Conservation (phyloP, 1,139 yeast genomes). For the Blastobotrys aristatus region DNA sequence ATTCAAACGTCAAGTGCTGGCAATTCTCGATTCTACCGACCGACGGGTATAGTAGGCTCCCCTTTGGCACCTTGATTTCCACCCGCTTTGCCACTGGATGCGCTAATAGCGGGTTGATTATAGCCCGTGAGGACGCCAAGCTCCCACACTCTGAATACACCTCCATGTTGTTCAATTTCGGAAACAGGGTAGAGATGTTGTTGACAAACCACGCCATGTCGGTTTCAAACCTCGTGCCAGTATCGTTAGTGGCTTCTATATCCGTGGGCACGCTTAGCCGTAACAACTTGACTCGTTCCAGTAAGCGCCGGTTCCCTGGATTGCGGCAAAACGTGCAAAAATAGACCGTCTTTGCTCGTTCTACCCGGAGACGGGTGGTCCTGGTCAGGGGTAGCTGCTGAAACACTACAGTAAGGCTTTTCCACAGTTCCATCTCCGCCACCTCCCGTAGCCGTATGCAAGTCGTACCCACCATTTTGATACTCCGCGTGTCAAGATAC, state of each 20-base stretch:
- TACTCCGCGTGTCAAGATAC: conserved; percentile 8
- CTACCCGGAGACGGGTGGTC: conserved; percentile 7
- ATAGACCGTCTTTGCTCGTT: conserved; percentile 1
- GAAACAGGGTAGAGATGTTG: not conserved
- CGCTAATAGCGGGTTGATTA: conserved; percentile 1
- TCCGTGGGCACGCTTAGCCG: conserved; percentile 6
- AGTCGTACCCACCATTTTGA: conserved; percentile 5
- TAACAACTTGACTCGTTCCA: not conserved
- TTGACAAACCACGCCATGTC: conserved; percentile 6
- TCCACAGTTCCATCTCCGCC: conserved; percentile 10
- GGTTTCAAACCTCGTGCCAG: conserved; percentile 4
- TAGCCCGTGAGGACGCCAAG: not conserved
- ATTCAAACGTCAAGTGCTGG: not conserved
- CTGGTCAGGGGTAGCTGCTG: conserved; percentile 11
- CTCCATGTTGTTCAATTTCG: conserved; percentile 4
- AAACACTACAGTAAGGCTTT: conserved; percentile 7
- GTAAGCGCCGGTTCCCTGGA: not conserved
- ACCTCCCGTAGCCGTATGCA: conserved; percentile 6
- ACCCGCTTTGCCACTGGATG: conserved; percentile 4
- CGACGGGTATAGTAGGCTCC: not conserved
- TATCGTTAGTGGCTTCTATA: not conserved
- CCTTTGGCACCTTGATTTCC: conserved; percentile 1
- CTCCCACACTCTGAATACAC: not conserved
- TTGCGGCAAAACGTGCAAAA: conserved; percentile 8
- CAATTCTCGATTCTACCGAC: not conserved